Conservation (phyloP, 2,329 filamentous ascomycete species). For the Hypoxylon sp. region DNA sequence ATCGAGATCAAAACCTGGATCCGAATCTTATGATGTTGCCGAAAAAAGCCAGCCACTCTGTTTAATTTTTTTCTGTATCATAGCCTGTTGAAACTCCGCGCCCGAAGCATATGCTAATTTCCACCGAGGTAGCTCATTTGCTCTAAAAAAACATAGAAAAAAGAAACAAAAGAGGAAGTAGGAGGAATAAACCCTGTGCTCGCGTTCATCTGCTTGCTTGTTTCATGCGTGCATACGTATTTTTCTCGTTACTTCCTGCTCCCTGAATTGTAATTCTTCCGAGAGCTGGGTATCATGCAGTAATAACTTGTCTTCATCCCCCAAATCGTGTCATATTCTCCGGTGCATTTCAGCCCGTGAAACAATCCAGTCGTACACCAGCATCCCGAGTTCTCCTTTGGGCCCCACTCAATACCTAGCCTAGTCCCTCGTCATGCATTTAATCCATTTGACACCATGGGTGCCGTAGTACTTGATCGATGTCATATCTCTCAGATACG, state of each 20-base stretch:
- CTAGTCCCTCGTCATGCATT: slow-evolving; percentile 18
- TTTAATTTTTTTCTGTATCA: slow-evolving; percentile 9
- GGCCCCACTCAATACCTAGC: slow-evolving; percentile 10
- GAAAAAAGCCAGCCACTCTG: slow-evolving; percentile 17
- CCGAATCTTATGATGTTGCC: slow-evolving; percentile 6
- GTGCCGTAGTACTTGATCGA: slow-evolving; percentile 88
- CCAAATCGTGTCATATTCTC: slow-evolving; percentile 31
- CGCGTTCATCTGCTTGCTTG: neutral
- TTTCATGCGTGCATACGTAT: slow-evolving; percentile 17
- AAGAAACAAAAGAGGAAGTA: slow-evolving; percentile 5
- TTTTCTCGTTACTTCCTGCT: slow-evolving; percentile 24
- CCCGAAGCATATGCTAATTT: slow-evolving; percentile 35
- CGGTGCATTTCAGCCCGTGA: slow-evolving; percentile 37
- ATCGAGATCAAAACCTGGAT: neutral
- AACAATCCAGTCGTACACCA: slow-evolving; percentile 31
- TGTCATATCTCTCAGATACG: slow-evolving; percentile 85
- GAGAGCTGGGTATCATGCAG: slow-evolving; percentile 44
- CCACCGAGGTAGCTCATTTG: slow-evolving; percentile 20
- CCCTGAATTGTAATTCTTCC: slow-evolving; percentile 24
- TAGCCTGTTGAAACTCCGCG: slow-evolving; percentile 28
- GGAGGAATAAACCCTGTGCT: neutral
- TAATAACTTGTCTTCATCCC: slow-evolving; percentile 37
- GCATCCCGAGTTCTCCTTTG: slow-evolving; percentile 10
- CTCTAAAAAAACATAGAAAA: slow-evolving; percentile 24
- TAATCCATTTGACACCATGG: slow-evolving; percentile 75